phyloP scores from a whole-genome alignment of 2,329 filamentous ascomycete genomes.

The Verticillium alfalfae region DNA sequence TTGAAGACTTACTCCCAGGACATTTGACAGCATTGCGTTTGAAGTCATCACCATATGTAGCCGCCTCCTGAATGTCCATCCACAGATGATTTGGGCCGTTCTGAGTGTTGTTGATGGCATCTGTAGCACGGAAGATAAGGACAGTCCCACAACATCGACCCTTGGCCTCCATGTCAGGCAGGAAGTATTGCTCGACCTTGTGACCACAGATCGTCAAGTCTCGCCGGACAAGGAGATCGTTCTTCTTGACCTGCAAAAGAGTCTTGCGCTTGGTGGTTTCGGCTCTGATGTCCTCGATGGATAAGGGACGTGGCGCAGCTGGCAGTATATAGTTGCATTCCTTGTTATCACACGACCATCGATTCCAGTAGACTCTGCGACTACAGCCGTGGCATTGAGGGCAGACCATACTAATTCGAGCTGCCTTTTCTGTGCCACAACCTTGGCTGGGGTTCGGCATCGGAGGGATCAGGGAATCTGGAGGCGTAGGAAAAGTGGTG shows the following conservation, averaged over 20 bases:
- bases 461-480: constrained; percentile 27
- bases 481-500: constrained; percentile 31
- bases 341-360: constrained; percentile 53
- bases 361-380: constrained; percentile 52
- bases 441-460: constrained; percentile 27
- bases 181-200: constrained; percentile 19
- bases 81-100: constrained; percentile 61
- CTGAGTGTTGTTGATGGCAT: constrained; percentile 39
- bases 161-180: constrained; percentile 33
- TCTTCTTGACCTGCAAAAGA: neutral
- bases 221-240: constrained; percentile 11
- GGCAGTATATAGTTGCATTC: constrained; percentile 41
- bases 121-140: constrained; percentile 51
- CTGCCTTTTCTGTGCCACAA: constrained; percentile 41
- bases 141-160: constrained; percentile 40
- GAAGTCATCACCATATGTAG: constrained; percentile 32
- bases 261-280: constrained; percentile 6
- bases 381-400: constrained; percentile 57
- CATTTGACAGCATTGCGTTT: constrained; percentile 31
- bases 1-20: constrained; percentile 21
- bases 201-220: constrained; percentile 1
- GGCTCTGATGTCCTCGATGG: constrained; percentile 11
- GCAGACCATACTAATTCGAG: constrained; percentile 62
- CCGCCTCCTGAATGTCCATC: constrained; percentile 31
- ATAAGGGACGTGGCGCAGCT: constrained; percentile 16